A percentile compares a stretch with the other conserved stretches of the same genome.
Evolutionary conservation across 2,329 filamentous ascomycete species (phyloP).

Genomic region (Aspergillus quadrilineatus): DNA sequence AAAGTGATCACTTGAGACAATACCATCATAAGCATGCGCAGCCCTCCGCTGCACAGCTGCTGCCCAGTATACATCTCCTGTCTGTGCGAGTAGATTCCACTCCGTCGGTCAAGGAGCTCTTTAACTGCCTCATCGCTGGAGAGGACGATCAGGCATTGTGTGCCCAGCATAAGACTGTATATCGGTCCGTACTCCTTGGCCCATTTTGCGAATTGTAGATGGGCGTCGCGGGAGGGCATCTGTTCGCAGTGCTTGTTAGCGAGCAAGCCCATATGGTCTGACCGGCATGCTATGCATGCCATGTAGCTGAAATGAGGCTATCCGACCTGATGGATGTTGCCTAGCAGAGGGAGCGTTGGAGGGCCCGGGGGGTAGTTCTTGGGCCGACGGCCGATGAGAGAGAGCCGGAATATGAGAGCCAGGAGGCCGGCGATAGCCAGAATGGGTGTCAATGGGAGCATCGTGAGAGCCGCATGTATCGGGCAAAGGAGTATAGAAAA

Average conservation of each 20-base stretch:
- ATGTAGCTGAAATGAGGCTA: background rate
- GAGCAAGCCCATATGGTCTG: too few relatives aligned
- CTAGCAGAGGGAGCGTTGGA: background rate
- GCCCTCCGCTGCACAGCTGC: conserved; percentile 27
- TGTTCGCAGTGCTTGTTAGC: background rate
- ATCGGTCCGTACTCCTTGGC: conserved; percentile 53
- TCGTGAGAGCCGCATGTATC: background rate
- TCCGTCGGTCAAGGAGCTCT: conserved; percentile 53
- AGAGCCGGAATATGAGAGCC: background rate
- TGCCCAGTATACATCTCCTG: conserved; percentile 49
- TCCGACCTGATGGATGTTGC: background rate
- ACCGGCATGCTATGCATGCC: too few relatives aligned
- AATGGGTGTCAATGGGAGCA: background rate
- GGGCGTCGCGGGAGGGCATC: background rate
- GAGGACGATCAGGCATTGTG: conserved; percentile 49
- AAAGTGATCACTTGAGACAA: too few relatives aligned
- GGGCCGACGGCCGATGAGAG: background rate
- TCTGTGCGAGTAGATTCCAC: conserved; percentile 52
- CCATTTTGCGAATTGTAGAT: conserved; percentile 36
- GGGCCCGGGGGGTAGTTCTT: conserved; percentile 1
- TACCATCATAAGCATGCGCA: conserved; percentile 35
- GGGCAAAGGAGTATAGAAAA: background rate
- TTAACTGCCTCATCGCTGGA: conserved; percentile 49
- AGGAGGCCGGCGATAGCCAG: background rate
- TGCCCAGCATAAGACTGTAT: conserved; percentile 54